Evolutionary conservation across 345 rosid species (phyloP).

Genomic region (Eutrema heterophyllum): DNA sequence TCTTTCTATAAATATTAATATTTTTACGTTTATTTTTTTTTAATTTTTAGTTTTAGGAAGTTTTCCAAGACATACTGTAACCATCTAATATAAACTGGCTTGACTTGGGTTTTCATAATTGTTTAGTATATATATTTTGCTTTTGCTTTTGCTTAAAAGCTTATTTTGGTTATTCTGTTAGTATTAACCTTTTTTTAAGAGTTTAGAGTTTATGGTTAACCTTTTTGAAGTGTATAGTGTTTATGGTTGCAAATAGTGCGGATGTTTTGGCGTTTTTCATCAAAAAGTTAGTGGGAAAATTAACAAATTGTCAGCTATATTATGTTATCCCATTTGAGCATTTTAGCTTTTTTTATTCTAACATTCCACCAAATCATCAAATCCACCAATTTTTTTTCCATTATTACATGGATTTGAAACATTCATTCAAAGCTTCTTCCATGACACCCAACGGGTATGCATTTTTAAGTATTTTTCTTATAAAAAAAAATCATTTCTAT

Average conservation of each 20-base stretch:
- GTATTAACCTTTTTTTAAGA: not conserved
- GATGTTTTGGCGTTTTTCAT: slow-evolving; percentile 15
- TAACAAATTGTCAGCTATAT: not conserved
- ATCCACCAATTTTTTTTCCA: not conserved
- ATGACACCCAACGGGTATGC: not conserved
- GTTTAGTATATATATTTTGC: not conserved
- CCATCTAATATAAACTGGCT: not conserved
- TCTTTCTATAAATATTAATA: not conserved
- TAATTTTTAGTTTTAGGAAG: slow-evolving; percentile 13
- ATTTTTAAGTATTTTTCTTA: no score
- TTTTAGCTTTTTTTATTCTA: not conserved
- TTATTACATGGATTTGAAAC: not conserved
- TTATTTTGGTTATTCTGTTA: not conserved
- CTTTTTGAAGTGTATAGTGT: not conserved
- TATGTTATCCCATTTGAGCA: slow-evolving; percentile 19
- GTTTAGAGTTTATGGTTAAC: slow-evolving; percentile 4
- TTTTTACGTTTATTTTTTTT: not conserved
- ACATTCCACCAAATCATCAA: slow-evolving; percentile 15
- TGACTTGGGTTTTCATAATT: not conserved
- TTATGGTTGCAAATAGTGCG: slow-evolving; percentile 12
- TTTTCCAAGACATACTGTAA: slow-evolving; percentile 2
- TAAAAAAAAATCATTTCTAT: no score
- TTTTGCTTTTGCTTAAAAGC: slow-evolving; percentile 3
- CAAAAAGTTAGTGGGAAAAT: slow-evolving; percentile 3
- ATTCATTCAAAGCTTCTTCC: not conserved